These are phyloP conservation scores for Papiliotrema laurentii DNA, from an alignment of 1,284 basidiomycete genomes.

Conservation along the genomic window DNA sequence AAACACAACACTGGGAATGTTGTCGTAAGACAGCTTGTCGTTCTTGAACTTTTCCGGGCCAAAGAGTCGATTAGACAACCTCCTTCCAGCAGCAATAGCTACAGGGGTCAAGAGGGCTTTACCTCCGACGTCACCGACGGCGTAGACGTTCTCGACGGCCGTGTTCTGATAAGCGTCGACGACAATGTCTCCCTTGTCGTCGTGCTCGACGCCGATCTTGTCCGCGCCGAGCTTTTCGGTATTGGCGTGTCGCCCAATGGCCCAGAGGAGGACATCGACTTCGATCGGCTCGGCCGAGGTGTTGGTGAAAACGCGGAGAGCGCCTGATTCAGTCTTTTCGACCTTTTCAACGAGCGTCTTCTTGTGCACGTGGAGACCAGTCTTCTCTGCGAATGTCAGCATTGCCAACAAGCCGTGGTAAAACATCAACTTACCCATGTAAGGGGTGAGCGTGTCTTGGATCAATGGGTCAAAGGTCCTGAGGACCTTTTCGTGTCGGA, in stretches of 20 bases:
- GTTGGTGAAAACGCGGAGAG: slow-evolving; percentile 66
- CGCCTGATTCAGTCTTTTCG: slow-evolving; percentile 60
- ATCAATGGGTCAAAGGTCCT: slow-evolving; percentile 88
- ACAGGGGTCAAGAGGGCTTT: slow-evolving; percentile 95
- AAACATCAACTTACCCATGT: slow-evolving; percentile 60
- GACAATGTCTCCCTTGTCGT: slow-evolving; percentile 72
- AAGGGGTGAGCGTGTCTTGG: slow-evolving; percentile 80
- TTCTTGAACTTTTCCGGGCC: slow-evolving; percentile 77
- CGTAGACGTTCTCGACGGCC: slow-evolving; percentile 65
- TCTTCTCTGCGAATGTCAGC: slow-evolving; percentile 56
- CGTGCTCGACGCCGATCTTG: slow-evolving; percentile 68
- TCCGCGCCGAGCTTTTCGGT: slow-evolving; percentile 76
- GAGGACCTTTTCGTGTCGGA: slow-evolving; percentile 82
- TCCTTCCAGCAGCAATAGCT: slow-evolving; percentile 90
- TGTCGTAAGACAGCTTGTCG: slow-evolving; percentile 82
- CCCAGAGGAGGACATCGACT: slow-evolving; percentile 88
- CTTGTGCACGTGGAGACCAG: slow-evolving; percentile 82
- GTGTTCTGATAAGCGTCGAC: slow-evolving; percentile 92
- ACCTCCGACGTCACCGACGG: slow-evolving; percentile 89
- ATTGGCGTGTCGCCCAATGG: slow-evolving; percentile 81
- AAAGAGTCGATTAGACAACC: slow-evolving; percentile 84
- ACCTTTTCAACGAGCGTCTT: slow-evolving; percentile 70
- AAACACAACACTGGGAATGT: slow-evolving; percentile 93
- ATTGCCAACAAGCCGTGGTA: neutral
- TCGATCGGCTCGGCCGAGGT: slow-evolving; percentile 67